Evolutionary conservation across 192 early-diverging fungal species (phyloP).

Genomic region (Gryganskiella cystojenkinii): DNA sequence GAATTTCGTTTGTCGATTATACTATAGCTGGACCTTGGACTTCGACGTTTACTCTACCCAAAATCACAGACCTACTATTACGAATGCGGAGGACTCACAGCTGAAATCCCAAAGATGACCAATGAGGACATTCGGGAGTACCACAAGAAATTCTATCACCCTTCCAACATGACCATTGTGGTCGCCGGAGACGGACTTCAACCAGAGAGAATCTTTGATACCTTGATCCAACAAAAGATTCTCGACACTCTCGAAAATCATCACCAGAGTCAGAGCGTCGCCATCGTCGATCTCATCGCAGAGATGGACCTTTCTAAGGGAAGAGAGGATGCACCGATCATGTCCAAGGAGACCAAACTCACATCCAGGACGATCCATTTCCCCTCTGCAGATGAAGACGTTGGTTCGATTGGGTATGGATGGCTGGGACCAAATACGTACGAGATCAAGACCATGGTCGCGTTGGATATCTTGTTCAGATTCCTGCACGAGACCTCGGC

Average conservation of each 20-base stretch:
- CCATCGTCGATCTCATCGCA: slow-evolving; percentile 23
- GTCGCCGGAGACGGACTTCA: slow-evolving; percentile 63
- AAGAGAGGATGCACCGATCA: slow-evolving; percentile 56
- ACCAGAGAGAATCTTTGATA: slow-evolving; percentile 65
- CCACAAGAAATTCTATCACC: slow-evolving; percentile 78
- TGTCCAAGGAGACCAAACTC: slow-evolving; percentile 51
- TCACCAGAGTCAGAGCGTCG: too few species aligned
- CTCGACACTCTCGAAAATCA: too few species aligned
- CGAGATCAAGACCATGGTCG: slow-evolving; percentile 68
- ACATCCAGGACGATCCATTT: slow-evolving; percentile 65
- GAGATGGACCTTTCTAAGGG: slow-evolving; percentile 51
- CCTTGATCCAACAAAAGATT: slow-evolving; percentile 46
- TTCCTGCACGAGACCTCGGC: slow-evolving; percentile 78
- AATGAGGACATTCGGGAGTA: slow-evolving; percentile 83
- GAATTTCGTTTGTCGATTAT: too few species aligned
- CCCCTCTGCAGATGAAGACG: slow-evolving; percentile 70
- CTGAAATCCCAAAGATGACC: slow-evolving; percentile 73
- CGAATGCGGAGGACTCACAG: slow-evolving; percentile 83
- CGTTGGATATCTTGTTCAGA: slow-evolving; percentile 77
- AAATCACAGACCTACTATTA: slow-evolving; percentile 68
- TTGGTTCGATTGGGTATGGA: slow-evolving; percentile 71
- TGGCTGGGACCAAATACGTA: slow-evolving; percentile 80
- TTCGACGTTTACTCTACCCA: slow-evolving; percentile 63
- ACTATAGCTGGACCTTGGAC: slow-evolving; percentile 59
- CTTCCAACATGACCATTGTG: slow-evolving; percentile 76